These are phyloP conservation scores for Monosporascus sp. DNA, from an alignment of 2,329 filamentous ascomycete genomes.

Conservation along the genomic window DNA sequence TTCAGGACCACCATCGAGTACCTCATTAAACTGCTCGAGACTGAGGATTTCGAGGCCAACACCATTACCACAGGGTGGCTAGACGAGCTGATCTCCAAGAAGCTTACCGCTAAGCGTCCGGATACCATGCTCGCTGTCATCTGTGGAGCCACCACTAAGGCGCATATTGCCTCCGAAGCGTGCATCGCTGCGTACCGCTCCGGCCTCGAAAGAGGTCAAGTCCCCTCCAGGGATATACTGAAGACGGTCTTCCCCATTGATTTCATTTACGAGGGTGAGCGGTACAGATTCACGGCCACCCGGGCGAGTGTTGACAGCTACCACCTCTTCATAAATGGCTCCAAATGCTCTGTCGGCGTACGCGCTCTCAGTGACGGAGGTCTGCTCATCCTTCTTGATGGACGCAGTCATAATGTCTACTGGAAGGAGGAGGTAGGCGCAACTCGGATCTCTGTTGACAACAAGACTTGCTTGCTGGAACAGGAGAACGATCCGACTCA, in stretches of 20 bases:
- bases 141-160: constrained; percentile 91
- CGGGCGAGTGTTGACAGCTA: constrained; percentile 90
- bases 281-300: constrained; percentile 98
- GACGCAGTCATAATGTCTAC: constrained; percentile 96
- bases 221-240: constrained; percentile 90
- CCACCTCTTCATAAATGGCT: constrained; percentile 97
- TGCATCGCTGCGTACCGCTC: constrained; percentile 83
- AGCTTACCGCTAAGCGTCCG: constrained; percentile 90
- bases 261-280: constrained; percentile 94
- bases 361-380: constrained; percentile 91
- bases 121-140: constrained; percentile 92
- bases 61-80: constrained; percentile 99
- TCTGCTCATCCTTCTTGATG: constrained; percentile 81
- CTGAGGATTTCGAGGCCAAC: constrained; percentile 96
- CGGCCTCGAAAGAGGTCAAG: constrained; percentile 93
- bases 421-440: constrained; percentile 99
- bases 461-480: constrained; percentile 96
- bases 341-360: constrained; percentile 89
- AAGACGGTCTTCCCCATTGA: constrained; percentile 97
- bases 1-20: constrained; percentile 99
- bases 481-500: constrained; percentile 99
- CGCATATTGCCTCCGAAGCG: constrained; percentile 86
- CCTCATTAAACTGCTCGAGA: constrained; percentile 96
- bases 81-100: constrained; percentile 97
- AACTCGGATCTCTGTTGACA: constrained; percentile 90